Base-by-base conservation (phyloP, 1,139 yeast genomes). In the Lodderomyces margitis region DNA sequence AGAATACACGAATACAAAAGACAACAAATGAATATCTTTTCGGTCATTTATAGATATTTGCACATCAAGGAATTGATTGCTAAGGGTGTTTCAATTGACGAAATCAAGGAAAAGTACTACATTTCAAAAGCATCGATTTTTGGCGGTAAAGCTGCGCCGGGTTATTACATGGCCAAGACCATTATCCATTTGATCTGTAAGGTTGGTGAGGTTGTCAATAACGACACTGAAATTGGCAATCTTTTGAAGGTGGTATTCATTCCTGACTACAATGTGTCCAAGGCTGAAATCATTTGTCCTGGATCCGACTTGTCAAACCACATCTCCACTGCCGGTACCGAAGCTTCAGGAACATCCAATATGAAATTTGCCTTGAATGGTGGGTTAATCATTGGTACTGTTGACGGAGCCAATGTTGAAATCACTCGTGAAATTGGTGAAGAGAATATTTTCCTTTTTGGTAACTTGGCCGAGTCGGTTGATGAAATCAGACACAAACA, bases 251-350 rank as follows among this genome's bases (percentile, higher is more conserved):
- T 87, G 47, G 88, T 86, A 21, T 89, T 87, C 59, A 76, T 89
- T 51, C 95, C 95, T 28, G 97, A 89, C 61, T 89, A 89, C 67
- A 88, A 88, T 57, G 97, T 89, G 38, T 86, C 95, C 39, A 89
- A 88, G 67, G 96, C 97, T 0, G 96, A 91, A 66, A 78, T 88
- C 46, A 87, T 91, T 56, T 75, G 81, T 50, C 96, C 97, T 17
- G 97, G 92, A 14, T 82, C 92, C 34, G 97, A 89, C 60, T 73
- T 89, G 57, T 85, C 95, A 38, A 94, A 89, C 66, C 98, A 89
- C 66, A 91, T 89, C 52, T 88, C 96, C n/a, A 89, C 97, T 38
- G 97, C 97, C 9, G 98, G 98, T 55, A 89, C 98, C 19, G 98
- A 89, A 64, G 97, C 96, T 20, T 85, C 95, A 1, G 97, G 97